Evolutionary conservation across 2,329 filamentous ascomycete genomes (phyloP), one percentile per base, ranked within the genome.

Genomic region (Cercospora sesami): DNA sequence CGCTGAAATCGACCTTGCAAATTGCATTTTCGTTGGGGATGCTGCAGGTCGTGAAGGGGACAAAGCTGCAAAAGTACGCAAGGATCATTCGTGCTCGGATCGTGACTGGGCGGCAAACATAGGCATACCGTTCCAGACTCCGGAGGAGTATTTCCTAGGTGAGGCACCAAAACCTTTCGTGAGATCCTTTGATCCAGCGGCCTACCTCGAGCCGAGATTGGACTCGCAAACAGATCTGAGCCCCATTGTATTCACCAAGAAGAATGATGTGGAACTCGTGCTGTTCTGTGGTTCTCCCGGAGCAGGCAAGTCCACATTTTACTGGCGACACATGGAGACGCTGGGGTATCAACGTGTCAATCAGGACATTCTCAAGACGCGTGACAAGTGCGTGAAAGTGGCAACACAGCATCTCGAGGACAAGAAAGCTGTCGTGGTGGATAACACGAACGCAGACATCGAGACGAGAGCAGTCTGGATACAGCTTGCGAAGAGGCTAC

Each of bases 361-460:
- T 74, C 95, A 98, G 81, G 95, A 98, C 79, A 87, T 85, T 1
- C 84, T 97, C 58, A 97, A 96, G 79, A 90, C 87, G 31, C 83
- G 87, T 66, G 85, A 86, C 60, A 87, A 84, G 78, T 89, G 87
- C 78, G 80, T 97, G 68, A 91, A 92, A 79, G 87, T 86, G 26
- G 93, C 94, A 14, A 84, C 83, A 60, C 86, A 91, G 57, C 80
- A 86, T 58, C 82, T 98, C 51, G 79, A 84, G 48, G 89, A 90
- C 1, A 33, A 33, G 14, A 84, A 84, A 23, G 91, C 91, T 2
- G 88, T 97, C 4, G 92, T 86, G 28, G 86, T 98, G 68, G 95
- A 99, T 80, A 98, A 97, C 79, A 98, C 95, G n/a, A 99, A 99
- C 78, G 88, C 94, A 31, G 91, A 96, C 80, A 78, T 84, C 10